Base-by-base conservation (phyloP, 1,284 basidiomycete species). In the Bjerkandera adusta region DNA sequence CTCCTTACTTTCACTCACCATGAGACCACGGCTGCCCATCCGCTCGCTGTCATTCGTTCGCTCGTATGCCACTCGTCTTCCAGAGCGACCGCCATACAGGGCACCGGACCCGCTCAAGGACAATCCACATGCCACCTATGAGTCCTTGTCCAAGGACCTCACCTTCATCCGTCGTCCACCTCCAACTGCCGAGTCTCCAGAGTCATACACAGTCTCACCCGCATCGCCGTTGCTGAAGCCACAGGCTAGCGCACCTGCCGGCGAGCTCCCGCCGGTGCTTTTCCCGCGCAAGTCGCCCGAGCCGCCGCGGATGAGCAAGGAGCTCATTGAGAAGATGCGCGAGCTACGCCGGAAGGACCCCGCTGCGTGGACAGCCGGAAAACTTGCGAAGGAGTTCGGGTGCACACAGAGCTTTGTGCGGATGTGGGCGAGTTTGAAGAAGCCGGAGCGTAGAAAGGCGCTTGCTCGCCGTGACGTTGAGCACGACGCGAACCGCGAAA, bases 151-250 rank as follows among this genome's bases (percentile, higher is more conserved):
- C 3, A 79, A 79, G 48, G 73, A 76, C 50, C 62, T 87, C 46
- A 86, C 85, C 1, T 89, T 90, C 61, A 81, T 90, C 50, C 85
- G 86, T 62, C 81, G 88, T 35, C 85, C 85, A 21, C 88, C 87
- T 0, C 85, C 87, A 0, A 79, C 83, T 2, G 75, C 79, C 7
- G 81, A 84, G 4, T 74, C 85, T 12, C 85, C 86, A 4, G 69
- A 75, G 50, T 90, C 87, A 15, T 76, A 81, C 48, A 82, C 79
- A 2, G 79, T 79, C 7, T 69, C 73, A 12, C 88, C 87, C 11
- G 66, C 75, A 2, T 90, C 87, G 0, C 85, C 88, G 0, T 70
- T 90, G 2, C 73, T 90, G 10, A 55, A 56, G 3, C 58, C 68
- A 3, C 54, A 67, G 7, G 50, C 59, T 10, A 52, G 54, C 2